Evolutionary conservation across 2,329 filamentous ascomycete genomes (phyloP).

Genomic region (Arachnopeziza araneosa): DNA sequence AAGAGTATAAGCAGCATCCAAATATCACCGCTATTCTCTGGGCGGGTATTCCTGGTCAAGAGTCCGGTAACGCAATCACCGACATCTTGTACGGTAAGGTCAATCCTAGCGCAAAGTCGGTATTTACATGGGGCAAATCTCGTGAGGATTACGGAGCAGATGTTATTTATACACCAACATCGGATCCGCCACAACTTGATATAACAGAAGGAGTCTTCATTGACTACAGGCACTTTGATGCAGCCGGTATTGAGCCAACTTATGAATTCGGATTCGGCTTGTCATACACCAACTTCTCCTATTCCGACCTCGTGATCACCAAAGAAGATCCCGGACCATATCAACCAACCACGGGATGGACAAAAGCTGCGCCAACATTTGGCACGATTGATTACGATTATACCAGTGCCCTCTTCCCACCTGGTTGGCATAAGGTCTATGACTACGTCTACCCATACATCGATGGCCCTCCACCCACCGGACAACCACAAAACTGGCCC

Average conservation of each 20-base stretch:
- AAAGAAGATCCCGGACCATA: constrained; percentile 22
- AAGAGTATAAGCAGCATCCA: constrained; percentile 65
- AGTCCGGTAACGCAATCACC: constrained; percentile 72
- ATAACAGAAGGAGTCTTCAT: constrained; percentile 77
- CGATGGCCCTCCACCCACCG: constrained; percentile 36
- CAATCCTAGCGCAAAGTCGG: constrained; percentile 69
- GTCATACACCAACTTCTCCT: constrained; percentile 72
- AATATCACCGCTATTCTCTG: constrained; percentile 82
- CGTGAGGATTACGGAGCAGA: constrained; percentile 38
- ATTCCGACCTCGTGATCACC: constrained; percentile 53
- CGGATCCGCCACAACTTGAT: constrained; percentile 57
- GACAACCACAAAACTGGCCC: constrained; percentile 28
- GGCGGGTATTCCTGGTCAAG: constrained; percentile 79
- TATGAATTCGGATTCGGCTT: constrained; percentile 81
- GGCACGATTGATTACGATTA: constrained; percentile 56
- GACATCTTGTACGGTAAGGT: constrained; percentile 77
- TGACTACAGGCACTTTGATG: constrained; percentile 73
- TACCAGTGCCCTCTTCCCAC: constrained; percentile 62
- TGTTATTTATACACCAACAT: constrained; percentile 36
- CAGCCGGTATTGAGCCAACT: constrained; percentile 54
- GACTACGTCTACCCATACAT: constrained; percentile 52
- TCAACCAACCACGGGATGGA: constrained; percentile 53
- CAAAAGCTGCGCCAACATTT: constrained; percentile 57
- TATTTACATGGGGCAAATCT: constrained; percentile 70
- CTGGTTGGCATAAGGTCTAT: constrained; percentile 38